Conservation (phyloP, 495 filamentous ascomycete species). For the Aspergillus saccharolyticus region DNA sequence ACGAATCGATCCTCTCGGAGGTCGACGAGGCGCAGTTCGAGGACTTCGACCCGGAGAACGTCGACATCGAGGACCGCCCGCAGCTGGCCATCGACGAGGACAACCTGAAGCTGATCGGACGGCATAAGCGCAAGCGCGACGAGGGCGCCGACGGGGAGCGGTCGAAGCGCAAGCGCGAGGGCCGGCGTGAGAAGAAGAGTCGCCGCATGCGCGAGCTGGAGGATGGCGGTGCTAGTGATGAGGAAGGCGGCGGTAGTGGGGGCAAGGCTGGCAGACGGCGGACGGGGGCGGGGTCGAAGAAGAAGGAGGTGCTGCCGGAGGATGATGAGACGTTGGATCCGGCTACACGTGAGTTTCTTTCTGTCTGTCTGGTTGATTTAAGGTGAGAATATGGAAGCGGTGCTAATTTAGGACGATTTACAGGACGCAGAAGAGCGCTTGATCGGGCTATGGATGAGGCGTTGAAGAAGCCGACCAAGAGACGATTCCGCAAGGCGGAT, state of each 20-base stretch:
- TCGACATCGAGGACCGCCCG: slow-evolving; percentile 71
- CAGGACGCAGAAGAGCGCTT: slow-evolving; percentile 69
- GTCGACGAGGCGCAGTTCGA: slow-evolving; percentile 93
- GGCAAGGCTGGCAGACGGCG: slow-evolving; percentile 16
- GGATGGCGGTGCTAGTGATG: slow-evolving; percentile 51
- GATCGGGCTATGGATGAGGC: slow-evolving; percentile 84
- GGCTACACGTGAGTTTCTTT: slow-evolving; percentile 43
- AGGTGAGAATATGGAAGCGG: not conserved
- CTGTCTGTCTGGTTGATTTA: not conserved
- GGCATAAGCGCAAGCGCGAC: slow-evolving; percentile 77
- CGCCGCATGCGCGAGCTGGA: slow-evolving; percentile 52
- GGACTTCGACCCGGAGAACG: slow-evolving; percentile 76
- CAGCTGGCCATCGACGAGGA: slow-evolving; percentile 82
- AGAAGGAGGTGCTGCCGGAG: slow-evolving; percentile 49
- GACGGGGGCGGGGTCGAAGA: slow-evolving; percentile 25
- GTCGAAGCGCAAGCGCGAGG: slow-evolving; percentile 69
- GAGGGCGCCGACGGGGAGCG: slow-evolving; percentile 49
- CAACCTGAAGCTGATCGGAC: slow-evolving; percentile 67
- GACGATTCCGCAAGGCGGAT: slow-evolving; percentile 73
- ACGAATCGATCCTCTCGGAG: slow-evolving; percentile 85
- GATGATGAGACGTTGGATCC: slow-evolving; percentile 60
- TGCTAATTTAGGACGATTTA: slow-evolving; percentile 2
- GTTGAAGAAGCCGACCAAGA: slow-evolving; percentile 71
- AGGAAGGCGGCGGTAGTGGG: slow-evolving; percentile 49
- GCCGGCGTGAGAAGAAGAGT: slow-evolving; percentile 71